Conservation (phyloP, 805 yeast species). For the Wickerhamomyces sydowiorum region DNA sequence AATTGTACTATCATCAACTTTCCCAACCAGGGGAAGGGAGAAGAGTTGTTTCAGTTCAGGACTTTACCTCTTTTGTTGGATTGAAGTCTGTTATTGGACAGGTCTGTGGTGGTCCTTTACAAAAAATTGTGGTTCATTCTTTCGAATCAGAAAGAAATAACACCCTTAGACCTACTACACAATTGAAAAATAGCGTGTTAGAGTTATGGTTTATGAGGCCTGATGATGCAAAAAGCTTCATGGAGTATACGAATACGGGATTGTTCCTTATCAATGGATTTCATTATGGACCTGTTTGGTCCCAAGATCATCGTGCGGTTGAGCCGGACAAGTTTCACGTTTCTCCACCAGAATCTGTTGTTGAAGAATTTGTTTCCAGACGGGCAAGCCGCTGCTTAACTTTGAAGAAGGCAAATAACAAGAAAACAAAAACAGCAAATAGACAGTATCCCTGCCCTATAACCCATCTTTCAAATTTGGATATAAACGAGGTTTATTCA, state of each 20-base stretch:
- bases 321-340: background rate
- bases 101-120: conserved; percentile 67
- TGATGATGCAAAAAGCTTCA: conserved; percentile 50
- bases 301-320: conserved; percentile 7
- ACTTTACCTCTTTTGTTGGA: conserved; percentile 39
- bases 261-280: conserved; percentile 56
- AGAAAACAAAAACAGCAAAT: conserved; percentile 12
- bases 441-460: conserved; percentile 37
- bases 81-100: conserved; percentile 46
- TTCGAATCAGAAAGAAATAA: background rate
- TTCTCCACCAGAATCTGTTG: conserved; percentile 6
- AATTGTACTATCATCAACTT: no score
- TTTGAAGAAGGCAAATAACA: conserved; percentile 32
- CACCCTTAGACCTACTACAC: conserved; percentile 1
- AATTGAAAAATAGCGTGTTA: conserved; percentile 25
- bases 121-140: conserved; percentile 35
- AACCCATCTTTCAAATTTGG: conserved; percentile 38
- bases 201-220: conserved; percentile 48
- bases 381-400: conserved; percentile 56
- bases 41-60: conserved; percentile 31
- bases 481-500: conserved; percentile 34
- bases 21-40: conserved; percentile 3
- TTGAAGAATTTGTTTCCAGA: conserved; percentile 28
- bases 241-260: conserved; percentile 44
- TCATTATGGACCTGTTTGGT: conserved; percentile 44